A percentile compares a stretch with the other conserved stretches of the same genome.
phyloP scores from a whole-genome alignment of 1,284 basidiomycete species.

The Boletus semigastroideus region DNA sequence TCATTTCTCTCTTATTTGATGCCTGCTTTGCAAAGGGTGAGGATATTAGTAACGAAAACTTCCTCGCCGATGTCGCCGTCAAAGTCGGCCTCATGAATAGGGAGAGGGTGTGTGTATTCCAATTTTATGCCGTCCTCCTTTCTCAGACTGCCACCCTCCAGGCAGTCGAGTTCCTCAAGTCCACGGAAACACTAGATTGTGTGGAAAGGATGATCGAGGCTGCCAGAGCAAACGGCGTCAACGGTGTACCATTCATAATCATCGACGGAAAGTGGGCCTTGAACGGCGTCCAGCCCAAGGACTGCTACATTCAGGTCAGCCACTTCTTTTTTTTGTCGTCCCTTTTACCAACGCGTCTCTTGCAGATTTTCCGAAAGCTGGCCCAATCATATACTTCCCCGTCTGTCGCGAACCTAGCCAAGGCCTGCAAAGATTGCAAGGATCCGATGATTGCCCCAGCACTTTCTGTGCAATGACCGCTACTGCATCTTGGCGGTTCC shows the following conservation, averaged over 20 bases:
- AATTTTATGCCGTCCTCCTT: neutral
- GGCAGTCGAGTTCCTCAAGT: slow-evolving; percentile 62
- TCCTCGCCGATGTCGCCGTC: slow-evolving; percentile 64
- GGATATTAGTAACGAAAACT: slow-evolving; percentile 59
- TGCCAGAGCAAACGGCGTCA: slow-evolving; percentile 69
- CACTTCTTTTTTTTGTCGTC: neutral
- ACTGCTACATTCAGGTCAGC: slow-evolving; percentile 69
- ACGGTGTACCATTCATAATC: slow-evolving; percentile 78
- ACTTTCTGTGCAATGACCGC: slow-evolving; percentile 25
- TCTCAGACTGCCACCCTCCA: slow-evolving; percentile 25
- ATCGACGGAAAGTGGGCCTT: slow-evolving; percentile 80
- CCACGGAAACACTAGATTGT: slow-evolving; percentile 65
- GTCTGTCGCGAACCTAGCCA: neutral
- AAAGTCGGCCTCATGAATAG: slow-evolving; percentile 58
- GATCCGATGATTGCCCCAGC: slow-evolving; percentile 18
- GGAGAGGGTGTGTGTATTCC: slow-evolving; percentile 50
- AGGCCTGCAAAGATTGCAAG: slow-evolving; percentile 24
- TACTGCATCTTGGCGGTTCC: neutral
- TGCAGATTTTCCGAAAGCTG: slow-evolving; percentile 32
- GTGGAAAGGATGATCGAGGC: slow-evolving; percentile 68
- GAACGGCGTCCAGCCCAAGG: slow-evolving; percentile 69
- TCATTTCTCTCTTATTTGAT: slow-evolving; percentile 62
- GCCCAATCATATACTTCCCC: slow-evolving; percentile 23
- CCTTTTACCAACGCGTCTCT: neutral
- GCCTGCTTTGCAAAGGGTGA: slow-evolving; percentile 63